Percentiles rank a stretch among this genome's conserved stretches.
These are phyloP conservation scores for Oxytropis ochrocephala DNA, from an alignment of 306 rosid genomes.

Conservation along the genomic window DNA sequence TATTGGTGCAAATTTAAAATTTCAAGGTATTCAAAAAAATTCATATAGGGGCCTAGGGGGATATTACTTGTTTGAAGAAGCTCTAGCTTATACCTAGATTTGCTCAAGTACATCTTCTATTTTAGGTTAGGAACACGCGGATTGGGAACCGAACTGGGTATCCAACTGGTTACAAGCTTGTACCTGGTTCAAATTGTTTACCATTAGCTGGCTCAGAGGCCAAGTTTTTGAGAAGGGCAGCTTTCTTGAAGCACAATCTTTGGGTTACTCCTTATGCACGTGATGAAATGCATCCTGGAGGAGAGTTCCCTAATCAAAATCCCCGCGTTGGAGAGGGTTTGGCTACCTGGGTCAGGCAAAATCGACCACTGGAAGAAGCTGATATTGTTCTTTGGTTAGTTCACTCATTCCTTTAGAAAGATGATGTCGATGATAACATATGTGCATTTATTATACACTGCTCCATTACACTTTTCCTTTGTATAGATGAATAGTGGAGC, in stretches of 20 bases:
- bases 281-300: conserved; percentile 68
- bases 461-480: neutral
- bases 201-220: conserved; percentile 84
- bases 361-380: conserved; percentile 71
- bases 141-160: conserved; percentile 71
- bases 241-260: conserved; percentile 79
- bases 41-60: too few species aligned
- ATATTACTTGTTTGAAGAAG: conserved; percentile 21
- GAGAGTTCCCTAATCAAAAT: conserved; percentile 82
- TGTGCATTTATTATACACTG: neutral
- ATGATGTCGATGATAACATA: neutral
- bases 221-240: conserved; percentile 72
- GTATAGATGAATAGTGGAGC: neutral
- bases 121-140: conserved; percentile 74
- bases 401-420: neutral
- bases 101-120: conserved; percentile 12
- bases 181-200: conserved; percentile 78
- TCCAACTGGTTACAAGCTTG: conserved; percentile 70
- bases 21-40: too few species aligned
- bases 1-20: too few species aligned
- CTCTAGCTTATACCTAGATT: neutral
- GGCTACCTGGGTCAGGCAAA: conserved; percentile 72
- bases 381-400: conserved; percentile 77
- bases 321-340: conserved; percentile 78
- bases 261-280: conserved; percentile 68